phyloP scores from a whole-genome alignment of 1,139 yeast species.

The Diutina sp. region DNA sequence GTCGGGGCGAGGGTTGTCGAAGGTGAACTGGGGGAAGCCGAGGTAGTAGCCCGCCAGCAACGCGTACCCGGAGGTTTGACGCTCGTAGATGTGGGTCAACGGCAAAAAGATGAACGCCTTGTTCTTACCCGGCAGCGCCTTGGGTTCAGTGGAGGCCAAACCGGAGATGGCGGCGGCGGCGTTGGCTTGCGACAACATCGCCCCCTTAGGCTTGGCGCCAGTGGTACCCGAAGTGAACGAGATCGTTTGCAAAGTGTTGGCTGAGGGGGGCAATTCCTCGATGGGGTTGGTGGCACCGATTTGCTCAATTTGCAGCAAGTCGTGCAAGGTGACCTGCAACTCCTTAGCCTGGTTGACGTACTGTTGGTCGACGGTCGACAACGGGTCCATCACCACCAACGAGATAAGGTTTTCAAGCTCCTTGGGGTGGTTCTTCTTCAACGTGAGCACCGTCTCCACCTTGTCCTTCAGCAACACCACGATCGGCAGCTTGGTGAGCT shows the following conservation, averaged over 20 bases:
- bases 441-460: constrained; percentile 13
- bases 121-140: constrained; percentile 7
- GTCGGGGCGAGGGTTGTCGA: constrained; percentile 5
- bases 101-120: constrained; percentile 18
- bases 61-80: constrained; percentile 19
- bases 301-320: not conserved
- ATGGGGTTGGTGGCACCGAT: constrained; percentile 1
- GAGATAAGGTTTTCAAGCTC: not conserved
- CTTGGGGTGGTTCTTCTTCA: constrained; percentile 12
- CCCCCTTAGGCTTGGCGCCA: constrained; percentile 30
- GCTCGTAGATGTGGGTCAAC: constrained; percentile 29
- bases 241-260: constrained; percentile 21
- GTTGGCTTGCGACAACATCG: constrained; percentile 18
- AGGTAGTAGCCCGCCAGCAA: constrained; percentile 23
- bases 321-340: not conserved
- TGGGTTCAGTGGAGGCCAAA: constrained; percentile 6
- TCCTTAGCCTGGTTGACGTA: not conserved
- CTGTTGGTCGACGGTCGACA: constrained; percentile 3
- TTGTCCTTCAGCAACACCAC: constrained; percentile 21
- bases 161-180: constrained; percentile 16
- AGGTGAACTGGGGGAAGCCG: constrained; percentile 27
- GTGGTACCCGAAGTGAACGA: constrained; percentile 33
- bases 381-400: constrained; percentile 2
- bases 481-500: constrained; percentile 22
- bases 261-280: constrained; percentile 12